A percentile compares a stretch with the other conserved stretches of the same genome.
Evolutionary conservation across 306 rosid species (phyloP).

Genomic region (Arachis hypogaea): DNA sequence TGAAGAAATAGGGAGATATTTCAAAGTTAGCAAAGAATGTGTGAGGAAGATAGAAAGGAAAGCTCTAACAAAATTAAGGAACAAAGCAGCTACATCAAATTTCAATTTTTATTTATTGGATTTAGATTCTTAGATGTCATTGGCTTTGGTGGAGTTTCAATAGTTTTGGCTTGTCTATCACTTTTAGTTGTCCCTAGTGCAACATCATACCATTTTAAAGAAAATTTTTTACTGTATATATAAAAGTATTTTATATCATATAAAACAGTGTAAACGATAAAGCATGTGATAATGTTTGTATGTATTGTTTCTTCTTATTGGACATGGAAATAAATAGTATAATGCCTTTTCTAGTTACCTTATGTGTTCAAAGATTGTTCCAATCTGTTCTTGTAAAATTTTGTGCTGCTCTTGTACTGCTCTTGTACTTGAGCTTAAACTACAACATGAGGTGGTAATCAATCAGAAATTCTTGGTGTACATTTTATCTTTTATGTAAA

Average conservation of each 20-base stretch:
- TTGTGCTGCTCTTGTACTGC: neutral
- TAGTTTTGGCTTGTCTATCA: conserved; percentile 6
- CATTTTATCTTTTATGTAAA: too few relatives aligned
- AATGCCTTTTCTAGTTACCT: neutral
- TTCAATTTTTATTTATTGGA: conserved; percentile 60
- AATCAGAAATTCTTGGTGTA: too few relatives aligned
- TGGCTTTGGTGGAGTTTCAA: conserved; percentile 37
- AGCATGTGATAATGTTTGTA: neutral
- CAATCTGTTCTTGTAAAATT: neutral
- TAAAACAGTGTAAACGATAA: neutral
- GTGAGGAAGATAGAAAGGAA: conserved; percentile 75
- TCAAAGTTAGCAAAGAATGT: conserved; percentile 66
- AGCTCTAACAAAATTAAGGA: conserved; percentile 62
- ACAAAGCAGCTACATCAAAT: conserved; percentile 46
- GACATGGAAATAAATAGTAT: conserved; percentile 8
- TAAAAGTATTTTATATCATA: neutral
- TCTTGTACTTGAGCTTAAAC: too few relatives aligned
- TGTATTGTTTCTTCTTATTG: neutral
- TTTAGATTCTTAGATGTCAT: conserved; percentile 36
- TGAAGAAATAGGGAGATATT: conserved; percentile 70
- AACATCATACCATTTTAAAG: neutral
- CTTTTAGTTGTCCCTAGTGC: neutral
- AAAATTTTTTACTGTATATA: conserved; percentile 21
- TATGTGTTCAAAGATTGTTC: neutral
- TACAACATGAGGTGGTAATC: too few relatives aligned